Base-by-base conservation (phyloP, 768 basidiomycete genomes). In the Leucogyrophana mollusca region DNA sequence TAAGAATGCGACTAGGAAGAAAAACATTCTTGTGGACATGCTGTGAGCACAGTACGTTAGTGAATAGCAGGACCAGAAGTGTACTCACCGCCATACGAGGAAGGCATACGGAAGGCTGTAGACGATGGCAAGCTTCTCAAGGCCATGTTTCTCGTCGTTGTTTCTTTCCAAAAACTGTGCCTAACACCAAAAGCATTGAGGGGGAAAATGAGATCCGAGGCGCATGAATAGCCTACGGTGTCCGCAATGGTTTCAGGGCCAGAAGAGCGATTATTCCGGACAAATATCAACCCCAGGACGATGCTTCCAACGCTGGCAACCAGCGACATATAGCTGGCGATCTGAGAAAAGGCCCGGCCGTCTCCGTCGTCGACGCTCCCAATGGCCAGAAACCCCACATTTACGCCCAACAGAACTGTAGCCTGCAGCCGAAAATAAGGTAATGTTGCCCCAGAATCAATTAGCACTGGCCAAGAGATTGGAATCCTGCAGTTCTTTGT, bases 341-440 rank as follows among this genome's bases (percentile, higher is more conserved):
- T 67, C 35, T 77, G 71, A 0, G 64, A 64, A 0, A 58, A 45
- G 4, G 55, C 59, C 20, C 39, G 49, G 5, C 54, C 56, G 14
- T 30, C 22, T 17, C 51, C 51, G 34, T 53, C n/a, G 30, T 49
- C 71, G 11, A 73, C 68, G 17, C 69, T 66, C 23, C 70, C 65
- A 24, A 84, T 81, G 2, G 80, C 74, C n/a, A 86, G 63, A 52
- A 84, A 82, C 0, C 72, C 76, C 0, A 85, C 77, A 40, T 83
- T 82, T 10, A 77, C 78, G 30, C 75, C 77, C 17, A 85, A 56
- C 14, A 85, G 62, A 2, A 84, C 79, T 1, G 78, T 79, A 2
- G 73, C 74, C 81, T 83, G 37, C 32, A 42, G 16, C 18, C 21
- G n/a, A 32, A 21, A n/a, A 20, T 21, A 35, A 17, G 37, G 9